Evolutionary conservation across 768 basidiomycete genomes (phyloP).

Genomic region (Daedaleopsis sinensis): DNA sequence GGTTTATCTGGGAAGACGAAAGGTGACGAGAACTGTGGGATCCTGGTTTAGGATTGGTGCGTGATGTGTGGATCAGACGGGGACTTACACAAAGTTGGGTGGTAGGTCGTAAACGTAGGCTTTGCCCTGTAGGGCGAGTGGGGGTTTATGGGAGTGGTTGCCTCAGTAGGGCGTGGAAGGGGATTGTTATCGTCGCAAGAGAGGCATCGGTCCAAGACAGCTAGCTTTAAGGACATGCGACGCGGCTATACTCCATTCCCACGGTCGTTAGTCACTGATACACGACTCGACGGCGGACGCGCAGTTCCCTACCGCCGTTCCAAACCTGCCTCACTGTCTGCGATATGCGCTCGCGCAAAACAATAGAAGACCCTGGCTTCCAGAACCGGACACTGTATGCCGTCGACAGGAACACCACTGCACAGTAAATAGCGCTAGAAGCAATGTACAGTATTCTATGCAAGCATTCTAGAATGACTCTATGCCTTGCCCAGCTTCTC

Average conservation of each 20-base stretch:
- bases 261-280: slow-evolving; percentile 25
- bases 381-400: background rate
- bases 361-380: background rate
- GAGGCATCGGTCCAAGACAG: slow-evolving; percentile 27
- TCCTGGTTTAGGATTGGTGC: slow-evolving; percentile 19
- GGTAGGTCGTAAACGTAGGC: slow-evolving; percentile 47
- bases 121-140: slow-evolving; percentile 94
- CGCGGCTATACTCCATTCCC: slow-evolving; percentile 18
- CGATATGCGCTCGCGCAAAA: slow-evolving; percentile 3
- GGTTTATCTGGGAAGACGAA: slow-evolving; percentile 15
- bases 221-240: slow-evolving; percentile 22
- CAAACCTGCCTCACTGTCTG: background rate
- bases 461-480: slow-evolving; percentile 13
- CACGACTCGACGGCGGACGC: too few species aligned
- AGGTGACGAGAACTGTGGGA: slow-evolving; percentile 25
- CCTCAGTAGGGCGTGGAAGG: slow-evolving; percentile 55
- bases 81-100: slow-evolving; percentile 40
- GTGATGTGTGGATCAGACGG: slow-evolving; percentile 2
- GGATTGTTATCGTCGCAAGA: slow-evolving; percentile 47
- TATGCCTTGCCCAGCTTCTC: slow-evolving; percentile 52
- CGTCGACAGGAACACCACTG: slow-evolving; percentile 2
- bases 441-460: slow-evolving; percentile 21
- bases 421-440: slow-evolving; percentile 15
- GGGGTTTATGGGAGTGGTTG: slow-evolving; percentile 59
- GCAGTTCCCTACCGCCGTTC: slow-evolving; percentile 5